These are phyloP conservation scores for Fremontodendron californicum DNA, from an alignment of 345 rosid genomes.

Conservation along the genomic window DNA sequence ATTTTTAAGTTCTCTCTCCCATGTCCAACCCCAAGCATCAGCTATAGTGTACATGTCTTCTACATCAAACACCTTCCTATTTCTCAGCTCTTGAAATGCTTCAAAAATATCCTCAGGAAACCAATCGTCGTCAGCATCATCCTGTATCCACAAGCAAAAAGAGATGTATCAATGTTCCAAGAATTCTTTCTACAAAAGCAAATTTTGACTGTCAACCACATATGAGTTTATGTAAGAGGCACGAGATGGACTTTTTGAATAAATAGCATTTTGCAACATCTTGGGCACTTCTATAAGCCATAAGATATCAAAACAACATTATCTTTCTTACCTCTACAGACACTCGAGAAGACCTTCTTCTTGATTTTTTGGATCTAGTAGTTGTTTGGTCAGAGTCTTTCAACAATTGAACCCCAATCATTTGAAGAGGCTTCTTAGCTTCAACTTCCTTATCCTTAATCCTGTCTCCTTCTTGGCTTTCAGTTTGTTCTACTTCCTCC, in stretches of 20 bases:
- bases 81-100: conserved; percentile 85
- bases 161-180: background rate
- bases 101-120: conserved; percentile 79
- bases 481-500: conserved; percentile 60
- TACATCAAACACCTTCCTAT: conserved; percentile 67
- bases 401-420: conserved; percentile 91
- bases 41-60: conserved; percentile 92
- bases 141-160: conserved; percentile 39
- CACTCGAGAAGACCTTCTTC: conserved; percentile 54
- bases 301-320: background rate
- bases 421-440: conserved; percentile 78
- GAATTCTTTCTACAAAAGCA: background rate
- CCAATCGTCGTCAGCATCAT: conserved; percentile 87
- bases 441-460: conserved; percentile 77
- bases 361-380: conserved; percentile 52
- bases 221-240: background rate
- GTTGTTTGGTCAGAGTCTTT: conserved; percentile 66
- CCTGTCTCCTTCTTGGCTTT: conserved; percentile 55
- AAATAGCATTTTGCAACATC: background rate
- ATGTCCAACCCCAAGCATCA: conserved; percentile 99
- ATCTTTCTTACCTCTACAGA: conserved; percentile 54
- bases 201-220: background rate
- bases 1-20: conserved; percentile 80
- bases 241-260: background rate
- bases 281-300: background rate